These are phyloP conservation scores for Epichloe sp. DNA, from an alignment of 2,329 filamentous ascomycete species.

Conservation along the genomic window DNA sequence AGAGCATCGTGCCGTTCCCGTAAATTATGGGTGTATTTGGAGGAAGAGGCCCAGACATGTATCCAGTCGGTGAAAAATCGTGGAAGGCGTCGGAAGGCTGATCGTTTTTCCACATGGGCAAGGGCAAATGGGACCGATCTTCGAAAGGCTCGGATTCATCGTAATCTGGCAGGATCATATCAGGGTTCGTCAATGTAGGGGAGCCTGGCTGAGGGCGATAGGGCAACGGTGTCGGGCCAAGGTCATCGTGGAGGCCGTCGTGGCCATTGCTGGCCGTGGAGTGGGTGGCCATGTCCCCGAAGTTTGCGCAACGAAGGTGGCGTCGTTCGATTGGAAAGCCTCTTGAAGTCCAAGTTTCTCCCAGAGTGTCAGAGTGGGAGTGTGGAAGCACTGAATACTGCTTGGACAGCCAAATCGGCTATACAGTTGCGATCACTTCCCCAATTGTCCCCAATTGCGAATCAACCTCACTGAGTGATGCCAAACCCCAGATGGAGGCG, in stretches of 20 bases:
- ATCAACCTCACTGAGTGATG: background rate
- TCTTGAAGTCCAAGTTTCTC: background rate
- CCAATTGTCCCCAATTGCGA: background rate
- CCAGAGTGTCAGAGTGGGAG: background rate
- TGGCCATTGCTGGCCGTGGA: constrained; percentile 13
- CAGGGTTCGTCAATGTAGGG: constrained; percentile 82
- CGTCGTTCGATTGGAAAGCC: background rate
- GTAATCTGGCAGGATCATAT: constrained; percentile 81
- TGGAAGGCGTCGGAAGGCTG: constrained; percentile 28
- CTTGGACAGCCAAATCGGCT: background rate
- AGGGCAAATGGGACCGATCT: constrained; percentile 34
- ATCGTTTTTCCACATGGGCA: constrained; percentile 39
- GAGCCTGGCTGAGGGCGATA: constrained; percentile 50
- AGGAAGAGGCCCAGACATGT: constrained; percentile 31
- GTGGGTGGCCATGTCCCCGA: constrained; percentile 20
- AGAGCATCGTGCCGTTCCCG: constrained; percentile 56
- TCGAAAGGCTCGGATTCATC: constrained; percentile 43
- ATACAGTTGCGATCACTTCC: background rate
- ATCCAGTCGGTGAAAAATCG: constrained; percentile 25
- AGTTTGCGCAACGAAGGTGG: background rate
- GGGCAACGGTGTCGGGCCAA: constrained; percentile 14
- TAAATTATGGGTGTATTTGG: constrained; percentile 54
- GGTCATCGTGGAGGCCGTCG: constrained; percentile 17
- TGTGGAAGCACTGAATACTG: background rate
- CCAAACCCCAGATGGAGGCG: background rate